A percentile compares a stretch with the other conserved stretches of the same genome.
Conservation (phyloP, 331 rosid genomes). For the Acacia pycnantha region DNA sequence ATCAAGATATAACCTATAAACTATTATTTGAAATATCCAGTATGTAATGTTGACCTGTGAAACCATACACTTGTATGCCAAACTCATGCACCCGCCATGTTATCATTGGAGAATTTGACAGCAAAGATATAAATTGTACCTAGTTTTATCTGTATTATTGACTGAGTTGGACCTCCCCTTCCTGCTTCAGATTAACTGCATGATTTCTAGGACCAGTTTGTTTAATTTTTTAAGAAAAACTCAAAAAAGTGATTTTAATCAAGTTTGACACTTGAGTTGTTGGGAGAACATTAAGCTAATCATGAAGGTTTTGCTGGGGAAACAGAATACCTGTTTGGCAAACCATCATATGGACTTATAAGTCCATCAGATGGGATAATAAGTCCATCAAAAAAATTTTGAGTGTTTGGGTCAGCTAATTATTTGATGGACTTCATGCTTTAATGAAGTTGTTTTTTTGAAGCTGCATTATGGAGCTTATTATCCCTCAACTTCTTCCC, state of each 20-base stretch:
- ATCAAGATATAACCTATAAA: neutral
- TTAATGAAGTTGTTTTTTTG: no score
- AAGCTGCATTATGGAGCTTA: no score
- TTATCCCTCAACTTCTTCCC: no score
- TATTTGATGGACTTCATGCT: no score
- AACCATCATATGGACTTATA: no score
- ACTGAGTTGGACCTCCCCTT: constrained; percentile 2
- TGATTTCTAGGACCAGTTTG: neutral
- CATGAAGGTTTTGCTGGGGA: neutral
- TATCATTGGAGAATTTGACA: neutral
- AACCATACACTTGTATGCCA: neutral
- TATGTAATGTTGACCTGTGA: neutral
- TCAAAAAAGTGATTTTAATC: neutral
- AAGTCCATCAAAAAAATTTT: no score
- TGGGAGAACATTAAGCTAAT: neutral
- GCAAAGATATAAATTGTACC: neutral
- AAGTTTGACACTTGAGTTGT: neutral
- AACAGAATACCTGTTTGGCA: no score
- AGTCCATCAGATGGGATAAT: no score
- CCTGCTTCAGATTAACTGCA: constrained; percentile 1
- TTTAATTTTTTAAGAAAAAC: neutral
- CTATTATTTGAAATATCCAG: neutral
- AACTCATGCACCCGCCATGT: neutral
- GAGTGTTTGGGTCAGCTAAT: no score
- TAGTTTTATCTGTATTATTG: neutral